A percentile compares a stretch with the other conserved stretches of the same genome.
Evolutionary conservation across 176 grass and related monocot genomes (phyloP).

Genomic region (Paspalum vaginatum): DNA sequence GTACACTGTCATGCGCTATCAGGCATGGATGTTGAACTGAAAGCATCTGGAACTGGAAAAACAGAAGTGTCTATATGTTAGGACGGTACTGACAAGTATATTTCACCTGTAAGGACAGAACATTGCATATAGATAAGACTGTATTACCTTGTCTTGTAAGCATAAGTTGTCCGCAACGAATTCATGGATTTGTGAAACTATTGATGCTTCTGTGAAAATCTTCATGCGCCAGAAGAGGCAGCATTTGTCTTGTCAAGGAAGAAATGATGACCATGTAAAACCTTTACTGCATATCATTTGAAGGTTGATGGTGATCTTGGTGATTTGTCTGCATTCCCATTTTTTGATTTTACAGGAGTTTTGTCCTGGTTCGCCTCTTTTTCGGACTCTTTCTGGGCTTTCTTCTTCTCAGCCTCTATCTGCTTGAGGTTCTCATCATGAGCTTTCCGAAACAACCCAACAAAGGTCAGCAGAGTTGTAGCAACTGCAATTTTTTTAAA

Average conservation of each 20-base stretch:
- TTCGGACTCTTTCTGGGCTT: conserved; percentile 85
- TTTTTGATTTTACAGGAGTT: conserved; percentile 56
- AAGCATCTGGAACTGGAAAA: conserved; percentile 44
- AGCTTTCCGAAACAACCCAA: conserved; percentile 70
- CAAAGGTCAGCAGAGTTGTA: conserved; percentile 80
- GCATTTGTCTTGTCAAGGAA: conserved; percentile 20
- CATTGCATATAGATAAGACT: background rate
- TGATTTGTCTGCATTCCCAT: conserved; percentile 46
- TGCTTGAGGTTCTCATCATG: conserved; percentile 88
- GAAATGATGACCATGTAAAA: conserved; percentile 3
- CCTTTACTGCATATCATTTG: conserved; percentile 32
- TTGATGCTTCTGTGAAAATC: conserved; percentile 35
- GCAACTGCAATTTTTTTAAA: conserved; percentile 71
- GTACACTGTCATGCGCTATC: conserved; percentile 44
- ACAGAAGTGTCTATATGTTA: conserved; percentile 25
- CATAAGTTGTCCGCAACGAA: conserved; percentile 36
- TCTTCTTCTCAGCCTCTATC: conserved; percentile 81
- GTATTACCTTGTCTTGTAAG: conserved; percentile 30
- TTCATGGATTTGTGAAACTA: conserved; percentile 31
- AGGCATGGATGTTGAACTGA: conserved; percentile 3
- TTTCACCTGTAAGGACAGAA: conserved; percentile 3
- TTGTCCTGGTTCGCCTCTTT: conserved; percentile 62
- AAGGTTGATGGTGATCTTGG: conserved; percentile 46
- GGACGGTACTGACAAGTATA: conserved; percentile 3
- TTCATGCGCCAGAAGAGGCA: conserved; percentile 10